Evolutionary conservation across 495 filamentous ascomycete species (phyloP).

Genomic region (Hypoxylon lenormandii): DNA sequence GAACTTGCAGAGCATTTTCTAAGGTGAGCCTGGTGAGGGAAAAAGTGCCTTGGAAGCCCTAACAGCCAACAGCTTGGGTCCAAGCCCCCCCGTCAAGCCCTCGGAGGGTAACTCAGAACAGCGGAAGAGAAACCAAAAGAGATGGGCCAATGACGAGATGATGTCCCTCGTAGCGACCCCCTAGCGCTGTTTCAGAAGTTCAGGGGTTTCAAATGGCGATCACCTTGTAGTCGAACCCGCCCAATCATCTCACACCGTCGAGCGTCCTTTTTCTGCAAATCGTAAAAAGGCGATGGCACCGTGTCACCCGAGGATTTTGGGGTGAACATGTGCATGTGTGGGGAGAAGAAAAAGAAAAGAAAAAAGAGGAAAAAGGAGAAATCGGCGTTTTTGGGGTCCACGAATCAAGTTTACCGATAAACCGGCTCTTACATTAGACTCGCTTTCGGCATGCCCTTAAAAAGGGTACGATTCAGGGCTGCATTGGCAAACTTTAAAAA

Average conservation of each 20-base stretch:
- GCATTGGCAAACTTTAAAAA: conserved; percentile 28
- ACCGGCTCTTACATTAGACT: conserved; percentile 7
- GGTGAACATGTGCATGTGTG: conserved; percentile 12
- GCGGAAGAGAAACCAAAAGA: conserved; percentile 9
- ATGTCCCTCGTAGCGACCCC: conserved; percentile 11
- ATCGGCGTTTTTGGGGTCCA: conserved; percentile 7
- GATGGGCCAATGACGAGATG: conserved; percentile 29
- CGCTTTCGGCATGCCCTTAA: conserved; percentile 5
- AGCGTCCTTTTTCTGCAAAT: conserved; percentile 7
- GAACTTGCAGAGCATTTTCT: conserved; percentile 27
- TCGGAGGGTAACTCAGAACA: not conserved
- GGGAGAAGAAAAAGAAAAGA: conserved; percentile 10
- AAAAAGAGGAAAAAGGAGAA: conserved; percentile 1
- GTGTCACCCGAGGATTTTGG: conserved; percentile 41
- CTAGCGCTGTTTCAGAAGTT: conserved; percentile 42
- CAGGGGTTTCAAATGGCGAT: conserved; percentile 44
- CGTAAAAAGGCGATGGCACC: conserved; percentile 28
- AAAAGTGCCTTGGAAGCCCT: not conserved
- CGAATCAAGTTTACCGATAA: conserved; percentile 1
- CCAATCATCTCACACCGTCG: conserved; percentile 33
- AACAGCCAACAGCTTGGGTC: not conserved
- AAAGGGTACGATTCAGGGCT: conserved; percentile 20
- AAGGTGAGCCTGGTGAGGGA: conserved; percentile 19
- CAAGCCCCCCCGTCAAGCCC: conserved; percentile 8
- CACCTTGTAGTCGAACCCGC: conserved; percentile 25